phyloP scores from a whole-genome alignment of 202 grass and related monocot genomes.

The Dendrocalamus latiflorus region DNA sequence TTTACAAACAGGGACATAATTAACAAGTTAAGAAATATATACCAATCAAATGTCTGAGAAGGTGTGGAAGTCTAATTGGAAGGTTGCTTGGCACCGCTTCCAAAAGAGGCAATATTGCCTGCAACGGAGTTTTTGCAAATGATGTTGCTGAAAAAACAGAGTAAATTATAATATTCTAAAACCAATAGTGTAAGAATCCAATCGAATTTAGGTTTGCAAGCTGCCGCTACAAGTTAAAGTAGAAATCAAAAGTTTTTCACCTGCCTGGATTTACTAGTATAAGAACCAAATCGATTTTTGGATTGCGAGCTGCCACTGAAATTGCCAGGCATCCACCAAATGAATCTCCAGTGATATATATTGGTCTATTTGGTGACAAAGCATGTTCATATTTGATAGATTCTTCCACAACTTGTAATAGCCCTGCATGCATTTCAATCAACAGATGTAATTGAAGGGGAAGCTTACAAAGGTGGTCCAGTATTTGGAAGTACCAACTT shows the following conservation, averaged over 20 bases:
- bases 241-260: constrained; percentile 29
- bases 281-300: constrained; percentile 49
- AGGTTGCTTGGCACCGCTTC: constrained; percentile 47
- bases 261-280: constrained; percentile 65
- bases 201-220: neutral
- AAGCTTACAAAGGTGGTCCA: neutral
- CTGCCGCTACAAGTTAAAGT: neutral
- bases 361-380: constrained; percentile 45
- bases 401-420: constrained; percentile 47
- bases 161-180: constrained; percentile 2
- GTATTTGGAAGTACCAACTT: neutral
- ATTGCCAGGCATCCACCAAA: constrained; percentile 64
- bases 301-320: constrained; percentile 58
- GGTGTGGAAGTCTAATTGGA: too few relatives aligned
- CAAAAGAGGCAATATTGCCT: constrained; percentile 53
- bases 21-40: too few relatives aligned
- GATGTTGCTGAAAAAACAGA: constrained; percentile 55
- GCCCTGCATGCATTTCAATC: constrained; percentile 28
- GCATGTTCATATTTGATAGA: constrained; percentile 46
- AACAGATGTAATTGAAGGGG: neutral
- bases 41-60: too few relatives aligned
- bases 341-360: constrained; percentile 65
- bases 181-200: neutral
- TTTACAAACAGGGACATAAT: too few relatives aligned
- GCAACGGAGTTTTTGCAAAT: constrained; percentile 41